Base-by-base conservation (phyloP, 768 basidiomycete genomes). In the Favolaschia claudopus region DNA sequence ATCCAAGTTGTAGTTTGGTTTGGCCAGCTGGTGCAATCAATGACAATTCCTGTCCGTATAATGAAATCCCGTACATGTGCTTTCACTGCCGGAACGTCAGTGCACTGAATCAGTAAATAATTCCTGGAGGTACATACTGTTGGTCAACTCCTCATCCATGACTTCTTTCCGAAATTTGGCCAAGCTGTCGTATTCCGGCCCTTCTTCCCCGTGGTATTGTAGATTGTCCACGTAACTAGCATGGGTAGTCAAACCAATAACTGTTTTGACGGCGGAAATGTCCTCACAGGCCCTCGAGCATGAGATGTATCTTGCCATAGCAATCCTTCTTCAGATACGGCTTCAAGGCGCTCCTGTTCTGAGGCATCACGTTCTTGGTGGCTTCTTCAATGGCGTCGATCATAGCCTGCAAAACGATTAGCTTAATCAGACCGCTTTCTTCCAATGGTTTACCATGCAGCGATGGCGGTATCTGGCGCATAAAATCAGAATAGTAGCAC, bases 271-370 rank as follows among this genome's bases (percentile, higher is more conserved):
- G n/a, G n/a, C n/a, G n/a, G 20, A 17, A 14, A 38, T 36, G 36
- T n/a, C 5, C 38, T 40, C 29, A 55, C 50, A 65, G 36, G 29
- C 58, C 57, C 20, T 62, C 52, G 14, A 62, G 46, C 36, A 65
- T 65, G 19, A 46, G 52, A 44, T 48, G 47, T 36, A 65, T 49
- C 24, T 50, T 57, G 7, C 55, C 55, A 14, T 62, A 50, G 40
- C 63, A 58, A 17, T 54, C 55, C 6, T 55, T 62, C 29, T 54
- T 47, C 22, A 62, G 44, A 39, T 65, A 65, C 14, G 58, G 59
- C 38, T 48, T 50, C 12, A 64, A 38, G 19, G 31, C n/a, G 20
- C 37, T 61, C 17, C 54, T 52, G 29, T 42, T 46, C 7, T 13
- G 42, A 33, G 54, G 54, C 15, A 39, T 31, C 15, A 36, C n/a